Evolutionary conservation across 2,329 filamentous ascomycete species (phyloP), one percentile per base, ranked within the genome.

Genomic region (Penicillium verrucosum): DNA sequence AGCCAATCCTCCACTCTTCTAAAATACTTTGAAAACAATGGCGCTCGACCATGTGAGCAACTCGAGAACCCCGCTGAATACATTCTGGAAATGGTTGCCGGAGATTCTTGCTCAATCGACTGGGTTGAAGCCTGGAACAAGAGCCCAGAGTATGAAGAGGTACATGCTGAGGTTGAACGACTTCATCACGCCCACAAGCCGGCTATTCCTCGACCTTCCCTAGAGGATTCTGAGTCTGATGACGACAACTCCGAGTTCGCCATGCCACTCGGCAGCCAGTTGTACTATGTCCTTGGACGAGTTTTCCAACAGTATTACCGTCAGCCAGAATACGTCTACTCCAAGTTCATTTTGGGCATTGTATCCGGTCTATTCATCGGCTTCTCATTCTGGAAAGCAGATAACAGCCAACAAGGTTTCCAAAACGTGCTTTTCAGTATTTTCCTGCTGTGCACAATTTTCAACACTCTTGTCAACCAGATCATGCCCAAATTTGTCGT

Each of bases 281-380:
- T 92, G 32, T 75, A 72, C 51, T 79, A 85, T 66, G 89, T 90
- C 49, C 82, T 83, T 11, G 71, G 80, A 61, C 89, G 90, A 65
- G 87, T 92, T 27, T 92, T 93, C 78, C 83, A 92, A 71, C 89
- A 93, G 72, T 93, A 92, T 80, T 95, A 89, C 89, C 87, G 90
- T 58, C 90, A 86, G 0, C 90, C 90, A 0, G 83, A 85, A 7
- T 94, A 95, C 77, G 90, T 95, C 72, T 92, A 91, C 80, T 85
- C 88, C 68, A 94, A 95, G 78, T 73, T 82, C 1, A 77, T 82
- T 3, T 84, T 93, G 16, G 89, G 86, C 68, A 77, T 82, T 23
- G 75, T 63, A n/a, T 65, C 65, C 63, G 81, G 73, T 87, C 91
- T 69, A 3, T 92, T 92, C 73, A 89, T 92, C 66, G 90, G 89